Base-by-base conservation (phyloP, 31 red algal species). In the Odonthalia washingtoniensis region DNA sequence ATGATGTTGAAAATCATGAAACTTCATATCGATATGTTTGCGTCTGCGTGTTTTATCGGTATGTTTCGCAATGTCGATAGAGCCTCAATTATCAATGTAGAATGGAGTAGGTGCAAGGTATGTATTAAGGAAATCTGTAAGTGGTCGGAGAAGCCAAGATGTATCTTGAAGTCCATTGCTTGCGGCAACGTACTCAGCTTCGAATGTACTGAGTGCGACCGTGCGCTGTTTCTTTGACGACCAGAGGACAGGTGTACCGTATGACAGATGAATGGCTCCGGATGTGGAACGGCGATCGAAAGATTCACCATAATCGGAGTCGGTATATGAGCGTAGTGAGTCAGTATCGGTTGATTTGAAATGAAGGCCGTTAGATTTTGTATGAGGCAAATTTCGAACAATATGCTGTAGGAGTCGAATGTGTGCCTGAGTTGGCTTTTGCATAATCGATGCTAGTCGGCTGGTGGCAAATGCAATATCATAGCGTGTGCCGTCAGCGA, bases 111-210 rank as follows among this genome's bases (percentile, higher is more conserved):
- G n/a, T n/a, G n/a, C n/a, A n/a, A n/a, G n/a, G n/a, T n/a, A n/a
- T n/a, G n/a, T n/a, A n/a, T n/a, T n/a, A n/a, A n/a, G n/a, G n/a
- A n/a, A n/a, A n/a, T n/a, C n/a, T n/a, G n/a, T n/a, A n/a, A n/a
- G n/a, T n/a, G n/a, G n/a, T n/a, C n/a, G n/a, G n/a, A n/a, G n/a
- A n/a, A 86, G 27, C 70, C 83, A 86, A 6, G 24, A 32, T 0
- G 85, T 88, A 34, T 88, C 45, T 79, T 77, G 57, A 1, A 45
- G 40, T 17, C 74, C 85, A 17, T 33, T 21, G 0, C 42, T 43
- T 26, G 85, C 74, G 17, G 81, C 89, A n/a, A 86, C 53, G 4
- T 92, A 92, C 34, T 92, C 89, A 3, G 81, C 70, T 72, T 92
- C 89, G 44, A 62, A 85, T 4, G 89, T 92, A 5, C 75, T 79